These are phyloP conservation scores for Saccharomycopsis javanensis DNA, from an alignment of 805 yeast species.

Conservation along the genomic window DNA sequence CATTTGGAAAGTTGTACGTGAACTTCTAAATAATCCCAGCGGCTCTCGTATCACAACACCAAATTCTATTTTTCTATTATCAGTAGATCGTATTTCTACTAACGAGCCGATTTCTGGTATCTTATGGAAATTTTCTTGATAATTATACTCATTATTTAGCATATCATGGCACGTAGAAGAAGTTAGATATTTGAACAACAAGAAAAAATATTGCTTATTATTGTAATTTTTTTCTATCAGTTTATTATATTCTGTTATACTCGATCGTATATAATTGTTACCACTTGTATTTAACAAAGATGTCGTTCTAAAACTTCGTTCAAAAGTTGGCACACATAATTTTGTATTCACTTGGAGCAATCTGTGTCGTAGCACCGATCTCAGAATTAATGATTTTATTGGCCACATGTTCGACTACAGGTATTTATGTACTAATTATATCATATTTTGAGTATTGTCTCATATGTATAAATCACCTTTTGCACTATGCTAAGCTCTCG, in stretches of 20 bases:
- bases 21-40: constrained; percentile 27
- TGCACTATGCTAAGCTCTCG: no score
- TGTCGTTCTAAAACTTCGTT: background rate
- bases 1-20: constrained; percentile 21
- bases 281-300: background rate
- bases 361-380: background rate
- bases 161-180: background rate
- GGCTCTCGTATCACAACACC: constrained; percentile 33
- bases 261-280: background rate
- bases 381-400: background rate
- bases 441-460: background rate
- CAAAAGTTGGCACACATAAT: background rate
- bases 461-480: background rate
- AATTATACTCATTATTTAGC: background rate
- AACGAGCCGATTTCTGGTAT: constrained; percentile 29
- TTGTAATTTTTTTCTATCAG: background rate
- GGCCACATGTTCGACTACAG: background rate
- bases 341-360: background rate
- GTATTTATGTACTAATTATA: background rate
- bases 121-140: constrained; percentile 5
- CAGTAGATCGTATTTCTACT: constrained; percentile 27
- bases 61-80: constrained; percentile 20
- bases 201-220: background rate
- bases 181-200: background rate
- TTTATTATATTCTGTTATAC: background rate